Evolutionary conservation across 108 stramenopile genomes (phyloP).

Genomic region (Pseudonitzschia pungens): DNA sequence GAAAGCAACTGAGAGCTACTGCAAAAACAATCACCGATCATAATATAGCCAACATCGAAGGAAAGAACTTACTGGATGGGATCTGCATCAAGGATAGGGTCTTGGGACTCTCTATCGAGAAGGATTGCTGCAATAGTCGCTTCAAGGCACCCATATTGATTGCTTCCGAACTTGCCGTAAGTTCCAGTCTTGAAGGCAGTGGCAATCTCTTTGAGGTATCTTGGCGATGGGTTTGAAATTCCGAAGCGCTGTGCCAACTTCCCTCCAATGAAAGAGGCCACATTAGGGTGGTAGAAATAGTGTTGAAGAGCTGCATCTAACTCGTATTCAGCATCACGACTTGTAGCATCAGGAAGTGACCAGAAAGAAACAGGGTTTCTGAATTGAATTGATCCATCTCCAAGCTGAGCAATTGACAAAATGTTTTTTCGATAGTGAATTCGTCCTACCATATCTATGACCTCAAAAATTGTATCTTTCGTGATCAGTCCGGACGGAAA

Average conservation of each 20-base stretch:
- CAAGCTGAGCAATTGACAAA: slow-evolving; percentile 37
- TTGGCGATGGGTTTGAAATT: slow-evolving; percentile 65
- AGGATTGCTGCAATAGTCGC: slow-evolving; percentile 57
- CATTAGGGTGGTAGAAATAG: slow-evolving; percentile 50
- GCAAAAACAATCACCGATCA: neutral
- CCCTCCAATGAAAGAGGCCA: slow-evolving; percentile 57
- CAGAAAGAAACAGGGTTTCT: slow-evolving; percentile 65
- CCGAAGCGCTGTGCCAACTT: slow-evolving; percentile 63
- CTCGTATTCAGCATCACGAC: slow-evolving; percentile 60
- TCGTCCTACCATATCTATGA: slow-evolving; percentile 38
- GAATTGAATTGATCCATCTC: slow-evolving; percentile 43
- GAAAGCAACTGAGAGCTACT: neutral
- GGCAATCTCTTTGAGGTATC: slow-evolving; percentile 15
- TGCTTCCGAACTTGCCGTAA: slow-evolving; percentile 47
- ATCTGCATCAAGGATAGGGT: slow-evolving; percentile 46
- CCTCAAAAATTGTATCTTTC: slow-evolving; percentile 52
- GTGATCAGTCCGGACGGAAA: slow-evolving; percentile 22
- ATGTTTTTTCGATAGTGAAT: slow-evolving; percentile 47
- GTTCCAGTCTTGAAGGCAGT: slow-evolving; percentile 60
- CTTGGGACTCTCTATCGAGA: slow-evolving; percentile 57
- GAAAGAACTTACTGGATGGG: slow-evolving; percentile 34
- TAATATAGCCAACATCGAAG: neutral
- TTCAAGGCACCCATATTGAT: slow-evolving; percentile 56
- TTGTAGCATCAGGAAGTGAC: slow-evolving; percentile 35
- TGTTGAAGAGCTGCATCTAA: slow-evolving; percentile 72